Evolutionary conservation across 2,329 filamentous ascomycete species (phyloP).

Genomic region (Cercospora berteroae): DNA sequence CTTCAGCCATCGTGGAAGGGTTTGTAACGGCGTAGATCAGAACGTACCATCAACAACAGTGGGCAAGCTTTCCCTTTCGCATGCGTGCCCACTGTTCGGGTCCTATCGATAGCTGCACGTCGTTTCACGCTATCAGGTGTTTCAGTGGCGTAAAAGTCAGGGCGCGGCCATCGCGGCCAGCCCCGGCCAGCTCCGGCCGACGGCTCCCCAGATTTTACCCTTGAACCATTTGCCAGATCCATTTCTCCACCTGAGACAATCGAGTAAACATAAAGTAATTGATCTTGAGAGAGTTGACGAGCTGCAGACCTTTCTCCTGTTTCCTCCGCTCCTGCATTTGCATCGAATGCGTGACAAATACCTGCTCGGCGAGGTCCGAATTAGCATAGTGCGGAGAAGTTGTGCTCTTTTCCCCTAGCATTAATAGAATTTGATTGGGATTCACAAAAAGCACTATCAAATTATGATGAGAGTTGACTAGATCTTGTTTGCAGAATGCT

Average conservation of each 20-base stretch:
- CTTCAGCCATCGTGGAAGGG: conserved; percentile 24
- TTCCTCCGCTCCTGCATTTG: not conserved
- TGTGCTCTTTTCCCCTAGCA: too few relatives aligned
- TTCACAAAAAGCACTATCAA: too few relatives aligned
- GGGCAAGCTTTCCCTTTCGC: not conserved
- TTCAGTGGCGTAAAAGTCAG: conserved; percentile 5
- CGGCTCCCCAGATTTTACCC: not conserved
- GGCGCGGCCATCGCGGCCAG: conserved; percentile 3
- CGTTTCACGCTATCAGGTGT: conserved; percentile 12
- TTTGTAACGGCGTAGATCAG: not conserved
- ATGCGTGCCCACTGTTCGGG: conserved; percentile 4
- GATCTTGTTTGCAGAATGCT: too few relatives aligned
- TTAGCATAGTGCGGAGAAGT: not conserved
- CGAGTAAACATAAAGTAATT: conserved; percentile 6
- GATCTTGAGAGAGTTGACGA: not conserved
- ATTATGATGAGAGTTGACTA: too few relatives aligned
- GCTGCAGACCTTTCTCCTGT: not conserved
- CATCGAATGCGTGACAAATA: not conserved
- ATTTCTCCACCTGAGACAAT: conserved; percentile 8
- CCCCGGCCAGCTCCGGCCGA: conserved; percentile 10
- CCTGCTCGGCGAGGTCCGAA: not conserved
- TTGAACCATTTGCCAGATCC: not conserved
- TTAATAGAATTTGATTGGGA: too few relatives aligned
- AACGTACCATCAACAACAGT: not conserved
- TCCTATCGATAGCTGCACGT: conserved; percentile 10